Conservation (phyloP, 2,329 filamentous ascomycete genomes). For the Colletotrichum somersetense region DNA sequence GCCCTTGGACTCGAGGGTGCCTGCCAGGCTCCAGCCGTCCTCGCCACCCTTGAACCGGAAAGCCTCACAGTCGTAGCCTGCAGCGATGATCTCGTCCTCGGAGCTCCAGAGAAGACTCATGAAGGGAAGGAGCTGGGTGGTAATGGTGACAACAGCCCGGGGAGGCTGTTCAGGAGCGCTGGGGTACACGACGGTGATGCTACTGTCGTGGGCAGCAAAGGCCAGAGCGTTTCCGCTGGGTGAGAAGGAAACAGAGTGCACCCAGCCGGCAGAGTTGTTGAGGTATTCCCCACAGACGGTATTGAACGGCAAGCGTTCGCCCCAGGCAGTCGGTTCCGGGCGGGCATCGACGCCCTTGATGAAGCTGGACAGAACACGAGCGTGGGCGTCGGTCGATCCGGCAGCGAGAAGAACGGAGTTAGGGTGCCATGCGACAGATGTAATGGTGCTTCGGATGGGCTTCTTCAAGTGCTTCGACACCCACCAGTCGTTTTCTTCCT, state of each 20-base stretch:
- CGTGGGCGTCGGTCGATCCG: slow-evolving; percentile 97
- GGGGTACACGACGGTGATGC: slow-evolving; percentile 95
- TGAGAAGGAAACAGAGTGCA: slow-evolving; percentile 93
- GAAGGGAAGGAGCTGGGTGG: slow-evolving; percentile 91
- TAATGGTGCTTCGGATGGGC: slow-evolving; percentile 97
- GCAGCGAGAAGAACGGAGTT: slow-evolving; percentile 96
- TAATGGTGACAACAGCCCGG: slow-evolving; percentile 88
- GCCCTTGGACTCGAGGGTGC: slow-evolving; percentile 82
- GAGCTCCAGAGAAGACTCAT: slow-evolving; percentile 92
- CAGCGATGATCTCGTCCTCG: slow-evolving; percentile 94
- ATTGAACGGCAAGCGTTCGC: slow-evolving; percentile 95
- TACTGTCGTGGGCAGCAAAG: slow-evolving; percentile 95
- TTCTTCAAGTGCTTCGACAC: slow-evolving; percentile 99
- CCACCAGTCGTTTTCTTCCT: slow-evolving; percentile 99
- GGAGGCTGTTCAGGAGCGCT: slow-evolving; percentile 91
- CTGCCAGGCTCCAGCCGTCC: slow-evolving; percentile 85
- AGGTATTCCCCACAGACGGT: slow-evolving; percentile 97
- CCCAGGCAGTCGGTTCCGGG: slow-evolving; percentile 91
- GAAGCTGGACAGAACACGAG: slow-evolving; percentile 93
- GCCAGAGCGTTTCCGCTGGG: slow-evolving; percentile 93
- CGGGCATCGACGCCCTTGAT: slow-evolving; percentile 93
- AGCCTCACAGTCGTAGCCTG: slow-evolving; percentile 90
- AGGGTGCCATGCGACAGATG: slow-evolving; percentile 94
- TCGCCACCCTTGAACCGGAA: slow-evolving; percentile 88
- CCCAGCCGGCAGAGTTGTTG: slow-evolving; percentile 97